These are phyloP conservation scores for Emmonsia crescens DNA, from an alignment of 2,329 filamentous ascomycete genomes.

Conservation along the genomic window DNA sequence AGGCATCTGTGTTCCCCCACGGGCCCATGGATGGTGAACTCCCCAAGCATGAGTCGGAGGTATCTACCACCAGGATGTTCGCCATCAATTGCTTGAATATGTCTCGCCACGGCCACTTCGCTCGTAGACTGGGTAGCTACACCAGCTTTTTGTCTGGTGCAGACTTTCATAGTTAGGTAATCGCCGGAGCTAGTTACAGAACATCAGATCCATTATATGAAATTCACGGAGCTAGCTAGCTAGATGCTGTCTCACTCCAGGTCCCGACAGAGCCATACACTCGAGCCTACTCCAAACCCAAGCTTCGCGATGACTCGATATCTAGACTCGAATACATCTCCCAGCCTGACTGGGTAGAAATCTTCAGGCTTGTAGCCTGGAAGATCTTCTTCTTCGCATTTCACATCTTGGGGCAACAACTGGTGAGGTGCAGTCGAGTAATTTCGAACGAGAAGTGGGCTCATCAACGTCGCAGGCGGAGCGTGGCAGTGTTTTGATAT, in stretches of 20 bases:
- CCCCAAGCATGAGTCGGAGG: slow-evolving; percentile 14
- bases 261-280: slow-evolving; percentile 12
- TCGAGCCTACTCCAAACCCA: slow-evolving; percentile 12
- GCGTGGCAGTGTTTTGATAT: not conserved
- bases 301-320: slow-evolving; percentile 14
- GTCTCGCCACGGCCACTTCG: not conserved
- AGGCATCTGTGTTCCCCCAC: slow-evolving; percentile 22
- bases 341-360: slow-evolving; percentile 3
- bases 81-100: not conserved
- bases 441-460: not conserved
- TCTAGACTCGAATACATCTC: not conserved
- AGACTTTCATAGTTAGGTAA: slow-evolving; percentile 15
- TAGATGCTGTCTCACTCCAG: slow-evolving; percentile 1
- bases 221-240: not conserved
- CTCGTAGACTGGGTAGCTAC: slow-evolving; percentile 1
- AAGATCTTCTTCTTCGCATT: slow-evolving; percentile 2
- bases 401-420: not conserved
- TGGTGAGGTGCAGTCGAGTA: not conserved
- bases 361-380: not conserved
- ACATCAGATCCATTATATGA: slow-evolving; percentile 12
- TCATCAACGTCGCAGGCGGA: not conserved
- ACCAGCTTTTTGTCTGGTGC: slow-evolving; percentile 5
- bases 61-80: slow-evolving; percentile 12
- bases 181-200: slow-evolving; percentile 11
- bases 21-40: slow-evolving; percentile 14